Evolutionary conservation across 305 asterid genomes (phyloP).

Genomic region (Fraxinus xanthoxyloides): DNA sequence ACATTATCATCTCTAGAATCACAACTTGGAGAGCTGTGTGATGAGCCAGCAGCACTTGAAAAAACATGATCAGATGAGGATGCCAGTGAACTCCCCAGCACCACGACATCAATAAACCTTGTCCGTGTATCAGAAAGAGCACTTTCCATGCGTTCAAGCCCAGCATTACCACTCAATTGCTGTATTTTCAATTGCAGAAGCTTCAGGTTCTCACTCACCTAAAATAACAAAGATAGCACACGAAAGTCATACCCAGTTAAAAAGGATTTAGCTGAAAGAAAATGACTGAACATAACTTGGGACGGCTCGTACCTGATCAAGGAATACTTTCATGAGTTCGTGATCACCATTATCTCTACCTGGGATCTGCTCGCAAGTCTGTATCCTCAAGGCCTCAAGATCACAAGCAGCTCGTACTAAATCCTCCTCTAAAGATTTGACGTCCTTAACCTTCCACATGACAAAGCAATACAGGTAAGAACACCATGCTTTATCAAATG

Average conservation of each 20-base stretch:
- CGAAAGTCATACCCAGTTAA: not conserved
- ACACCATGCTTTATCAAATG: conserved; percentile 35
- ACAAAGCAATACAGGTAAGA: conserved; percentile 30
- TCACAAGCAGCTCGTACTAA: conserved; percentile 27
- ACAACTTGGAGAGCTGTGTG: conserved; percentile 1
- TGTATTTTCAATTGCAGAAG: conserved; percentile 24
- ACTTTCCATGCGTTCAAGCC: conserved; percentile 23
- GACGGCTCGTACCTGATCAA: conserved; percentile 24
- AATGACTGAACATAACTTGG: not conserved
- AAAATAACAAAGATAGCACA: not conserved
- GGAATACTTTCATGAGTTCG: conserved; percentile 18
- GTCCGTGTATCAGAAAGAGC: conserved; percentile 23
- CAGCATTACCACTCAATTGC: conserved; percentile 26
- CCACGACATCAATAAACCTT: conserved; percentile 18
- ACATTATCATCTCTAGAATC: conserved; percentile 1
- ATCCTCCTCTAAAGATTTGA: conserved; percentile 22
- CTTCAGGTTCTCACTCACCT: conserved; percentile 32
- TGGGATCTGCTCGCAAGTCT: conserved; percentile 20
- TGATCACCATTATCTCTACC: conserved; percentile 16
- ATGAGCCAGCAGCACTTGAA: conserved; percentile 9
- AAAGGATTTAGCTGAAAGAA: not conserved
- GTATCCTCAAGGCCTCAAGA: conserved; percentile 25
- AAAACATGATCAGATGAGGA: not conserved
- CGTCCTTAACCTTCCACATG: conserved; percentile 29
- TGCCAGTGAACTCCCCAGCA: conserved; percentile 4